Evolutionary conservation across 352 stramenopile species (phyloP), one percentile per base, ranked within the genome.

Genomic region (Peronosclerospora sorghi): DNA sequence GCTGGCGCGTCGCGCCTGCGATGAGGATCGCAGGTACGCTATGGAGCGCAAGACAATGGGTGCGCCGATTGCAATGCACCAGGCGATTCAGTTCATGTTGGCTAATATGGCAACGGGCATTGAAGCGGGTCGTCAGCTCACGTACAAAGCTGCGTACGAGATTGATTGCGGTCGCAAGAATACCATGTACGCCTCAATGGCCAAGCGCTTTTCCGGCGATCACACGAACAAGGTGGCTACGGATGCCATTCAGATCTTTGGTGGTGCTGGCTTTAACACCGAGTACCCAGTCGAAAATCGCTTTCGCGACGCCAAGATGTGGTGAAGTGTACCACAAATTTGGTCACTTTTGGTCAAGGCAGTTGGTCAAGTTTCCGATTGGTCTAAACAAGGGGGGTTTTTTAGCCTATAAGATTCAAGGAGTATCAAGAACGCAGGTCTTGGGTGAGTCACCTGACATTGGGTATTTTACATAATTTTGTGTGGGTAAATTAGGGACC

Each of bases 221-320:
- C 72, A 88, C 58, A 78, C 74, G 29, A 92, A 94, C 65, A 62
- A 94, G 60, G 74, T 77, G 40, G 59, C 77, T n/a, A 78, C 76
- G 24, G 81, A 95, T 49, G 81, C 84, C 32, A 84, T 95, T 41
- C 85, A 95, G 62, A 83, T 96, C 38, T 95, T 95, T 54, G 83
- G 85, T 39, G 85, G 85, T 32, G 79, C 78, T 21, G 85, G 84
- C 8, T 95, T 94, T 56, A 94, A 94, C 66, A 95, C 80, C 0
- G 84, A 95, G 50, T 96, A 95, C 66, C 81, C 78, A 8, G 83
- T 96, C n/a, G 84, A 96, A 59, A 95, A 95, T 63, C 77, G 94
- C 48, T 91, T 92, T 59, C 76, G 86, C 38, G 86, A 96, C 36
- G 77, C 77, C 41, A 94, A 94, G 66, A n/a, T n/a, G n/a, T n/a